phyloP scores from a whole-genome alignment of 345 rosid genomes.

The Jatropha curcas region DNA sequence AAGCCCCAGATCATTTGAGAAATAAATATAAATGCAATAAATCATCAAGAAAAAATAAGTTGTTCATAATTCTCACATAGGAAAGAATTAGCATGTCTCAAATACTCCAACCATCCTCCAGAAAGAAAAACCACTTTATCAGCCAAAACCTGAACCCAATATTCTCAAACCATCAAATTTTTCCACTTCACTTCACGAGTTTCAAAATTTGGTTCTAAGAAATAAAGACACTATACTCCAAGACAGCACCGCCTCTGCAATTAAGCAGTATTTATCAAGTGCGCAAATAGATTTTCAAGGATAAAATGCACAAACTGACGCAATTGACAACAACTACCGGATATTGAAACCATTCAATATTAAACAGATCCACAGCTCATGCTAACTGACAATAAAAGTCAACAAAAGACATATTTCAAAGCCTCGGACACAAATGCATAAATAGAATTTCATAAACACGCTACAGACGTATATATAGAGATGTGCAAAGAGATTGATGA shows the following conservation, averaged over 20 bases:
- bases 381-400: not conserved
- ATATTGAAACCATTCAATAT: not conserved
- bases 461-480: no score
- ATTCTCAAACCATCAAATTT: not conserved
- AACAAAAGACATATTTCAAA: not conserved
- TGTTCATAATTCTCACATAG: not conserved
- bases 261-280: not conserved
- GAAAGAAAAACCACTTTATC: not conserved
- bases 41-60: no score
- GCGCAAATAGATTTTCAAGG: no score
- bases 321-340: not conserved
- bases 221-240: not conserved
- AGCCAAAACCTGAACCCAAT: not conserved
- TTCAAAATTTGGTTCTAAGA: not conserved
- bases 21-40: not conserved
- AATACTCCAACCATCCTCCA: not conserved
- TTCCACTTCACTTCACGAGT: not conserved
- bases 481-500: conserved; percentile 8
- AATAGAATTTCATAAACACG: no score
- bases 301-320: not conserved
- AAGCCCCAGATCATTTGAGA: not conserved
- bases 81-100: not conserved
- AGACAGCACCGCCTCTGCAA: not conserved
- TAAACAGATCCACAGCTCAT: not conserved
- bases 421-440: not conserved